A percentile compares a stretch with the other conserved stretches of the same genome.
phyloP scores from a whole-genome alignment of 1,284 basidiomycete species.

The Tilletia walkeri region DNA sequence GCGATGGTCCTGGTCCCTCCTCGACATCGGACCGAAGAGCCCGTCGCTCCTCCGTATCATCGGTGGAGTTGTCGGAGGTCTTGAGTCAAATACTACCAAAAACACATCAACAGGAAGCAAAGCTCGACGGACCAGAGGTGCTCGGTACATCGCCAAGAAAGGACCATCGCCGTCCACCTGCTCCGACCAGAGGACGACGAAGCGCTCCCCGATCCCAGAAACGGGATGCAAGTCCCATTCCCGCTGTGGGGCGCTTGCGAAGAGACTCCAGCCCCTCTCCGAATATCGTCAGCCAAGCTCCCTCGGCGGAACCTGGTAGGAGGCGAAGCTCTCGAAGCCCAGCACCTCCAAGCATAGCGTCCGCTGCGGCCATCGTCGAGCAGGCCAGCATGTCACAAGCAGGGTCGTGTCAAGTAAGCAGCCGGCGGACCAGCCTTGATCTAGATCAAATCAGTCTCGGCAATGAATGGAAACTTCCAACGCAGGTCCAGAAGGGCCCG shows the following conservation, averaged over 20 bases:
- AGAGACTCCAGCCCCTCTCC: no score
- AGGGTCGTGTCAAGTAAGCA: not conserved
- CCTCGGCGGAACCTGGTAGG: not conserved
- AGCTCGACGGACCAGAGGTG: no score
- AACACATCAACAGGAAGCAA: no score
- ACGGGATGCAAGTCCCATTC: not conserved
- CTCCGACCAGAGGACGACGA: not conserved
- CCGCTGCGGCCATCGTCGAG: not conserved
- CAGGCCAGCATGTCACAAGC: not conserved
- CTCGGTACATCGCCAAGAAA: not conserved
- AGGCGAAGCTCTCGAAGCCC: not conserved
- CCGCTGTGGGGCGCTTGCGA: not conserved
- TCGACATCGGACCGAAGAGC: no score
- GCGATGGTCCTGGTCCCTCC: no score
- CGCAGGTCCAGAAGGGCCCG: no score
- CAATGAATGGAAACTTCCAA: no score
- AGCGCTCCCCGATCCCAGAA: not conserved
- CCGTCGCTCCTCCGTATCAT: no score
- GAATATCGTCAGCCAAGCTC: no score
- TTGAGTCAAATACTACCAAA: no score
- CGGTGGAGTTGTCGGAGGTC: no score
- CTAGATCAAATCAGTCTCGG: not conserved
- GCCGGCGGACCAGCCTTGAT: not conserved
- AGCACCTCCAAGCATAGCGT: slow-evolving; percentile 2
- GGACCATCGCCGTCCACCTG: not conserved